These are phyloP conservation scores for Hemerocallis citrina DNA, from an alignment of 106 monocot genomes.

Conservation along the genomic window DNA sequence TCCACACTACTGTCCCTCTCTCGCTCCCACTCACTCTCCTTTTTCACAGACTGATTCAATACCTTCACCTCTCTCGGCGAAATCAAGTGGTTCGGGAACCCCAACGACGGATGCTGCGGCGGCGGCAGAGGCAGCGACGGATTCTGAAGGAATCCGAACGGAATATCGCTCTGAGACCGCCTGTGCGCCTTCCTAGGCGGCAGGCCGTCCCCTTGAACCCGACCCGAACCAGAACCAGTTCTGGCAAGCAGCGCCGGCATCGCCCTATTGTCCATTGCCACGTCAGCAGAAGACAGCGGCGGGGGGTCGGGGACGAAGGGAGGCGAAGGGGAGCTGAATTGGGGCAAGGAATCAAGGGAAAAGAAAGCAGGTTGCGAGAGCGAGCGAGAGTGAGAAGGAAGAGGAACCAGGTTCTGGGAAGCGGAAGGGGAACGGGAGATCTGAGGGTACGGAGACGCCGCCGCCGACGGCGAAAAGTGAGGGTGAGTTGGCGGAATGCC, in stretches of 20 bases:
- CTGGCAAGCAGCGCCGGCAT: neutral
- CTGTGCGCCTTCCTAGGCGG: slow-evolving; percentile 68
- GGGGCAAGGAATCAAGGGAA: slow-evolving; percentile 35
- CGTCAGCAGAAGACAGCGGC: slow-evolving; percentile 38
- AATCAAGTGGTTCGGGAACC: neutral
- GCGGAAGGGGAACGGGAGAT: slow-evolving; percentile 27
- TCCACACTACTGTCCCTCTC: slow-evolving; percentile 11
- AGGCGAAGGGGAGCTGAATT: slow-evolving; percentile 15
- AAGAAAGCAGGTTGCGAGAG: slow-evolving; percentile 69
- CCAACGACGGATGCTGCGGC: slow-evolving; percentile 3
- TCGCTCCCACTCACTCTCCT: slow-evolving; percentile 51
- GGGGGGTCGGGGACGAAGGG: slow-evolving; percentile 7
- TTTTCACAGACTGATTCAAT: slow-evolving; percentile 24
- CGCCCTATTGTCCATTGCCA: slow-evolving; percentile 41
- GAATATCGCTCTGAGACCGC: slow-evolving; percentile 73
- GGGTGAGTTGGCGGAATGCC: slow-evolving; percentile 45
- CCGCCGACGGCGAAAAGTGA: slow-evolving; percentile 12
- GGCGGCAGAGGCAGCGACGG: too few relatives aligned
- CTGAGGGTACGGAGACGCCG: slow-evolving; percentile 18
- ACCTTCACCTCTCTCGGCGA: slow-evolving; percentile 4
- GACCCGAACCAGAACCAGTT: slow-evolving; percentile 3
- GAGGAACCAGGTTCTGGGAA: slow-evolving; percentile 3
- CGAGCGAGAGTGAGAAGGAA: slow-evolving; percentile 37
- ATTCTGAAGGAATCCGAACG: slow-evolving; percentile 35
- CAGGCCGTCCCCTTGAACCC: slow-evolving; percentile 15